Base-by-base conservation (phyloP, 2,329 filamentous ascomycete genomes). In the Emmonsiellopsis sp. region DNA sequence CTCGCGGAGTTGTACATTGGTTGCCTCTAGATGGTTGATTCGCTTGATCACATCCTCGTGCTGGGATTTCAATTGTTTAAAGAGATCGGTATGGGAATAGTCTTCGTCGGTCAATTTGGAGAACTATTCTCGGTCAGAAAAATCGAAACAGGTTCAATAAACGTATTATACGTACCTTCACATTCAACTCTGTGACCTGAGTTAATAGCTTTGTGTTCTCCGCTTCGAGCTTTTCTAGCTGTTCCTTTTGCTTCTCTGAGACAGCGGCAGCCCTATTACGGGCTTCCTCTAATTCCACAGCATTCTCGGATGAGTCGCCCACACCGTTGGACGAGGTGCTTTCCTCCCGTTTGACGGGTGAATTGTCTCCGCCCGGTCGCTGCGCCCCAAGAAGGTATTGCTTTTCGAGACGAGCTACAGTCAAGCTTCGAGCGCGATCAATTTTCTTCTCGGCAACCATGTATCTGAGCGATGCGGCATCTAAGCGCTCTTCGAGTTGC, bases 371-470 rank as follows among this genome's bases (percentile, higher is more conserved):
- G 66, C 63, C 13, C 65, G 65, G 56, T 62, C 69, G 50, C 43
- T 72, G 70, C 11, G 80, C 82, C 54, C 85, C 85, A 55, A 87
- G 80, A 50, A 91, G 81, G 34, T 91, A 90, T 71, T 95, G 89
- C 63, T 89, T 87, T 68, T 97, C 93, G 55, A 98, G 73, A 67
- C 95, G 95, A 57, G 91, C 87, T 1, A 96, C 90, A 54, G 95
- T 90, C 13, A 84, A 75, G 66, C 93, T 98, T 70, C 89, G 92
- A 26, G 86, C 82, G 43, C 93, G 83, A 67, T 98, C 93, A 51
- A 97, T 77, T 67, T 90, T 93, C 75, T 95, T 94, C 69, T 98
- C 93, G 0, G 93, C 93, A 61, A 94, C 88, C 75, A 97, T 89
- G 65, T 95, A 97, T 59, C 93, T 83, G 55, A 95, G 77, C 5